These are phyloP conservation scores for Boechera divaricarpa DNA, from an alignment of 345 rosid species.

Conservation along the genomic window DNA sequence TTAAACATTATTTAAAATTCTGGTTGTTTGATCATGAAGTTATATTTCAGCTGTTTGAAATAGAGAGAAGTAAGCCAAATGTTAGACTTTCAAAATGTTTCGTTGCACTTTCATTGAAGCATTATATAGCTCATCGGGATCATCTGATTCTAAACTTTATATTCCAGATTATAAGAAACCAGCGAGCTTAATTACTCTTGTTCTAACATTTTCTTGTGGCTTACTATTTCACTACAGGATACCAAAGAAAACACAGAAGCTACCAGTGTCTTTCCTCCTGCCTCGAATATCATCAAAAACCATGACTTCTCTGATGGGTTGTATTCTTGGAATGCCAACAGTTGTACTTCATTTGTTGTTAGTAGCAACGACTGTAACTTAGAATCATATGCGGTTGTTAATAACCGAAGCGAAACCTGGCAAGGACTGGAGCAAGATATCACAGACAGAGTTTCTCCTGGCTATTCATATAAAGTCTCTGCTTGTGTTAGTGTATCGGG, in stretches of 20 bases:
- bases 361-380: constrained; percentile 46
- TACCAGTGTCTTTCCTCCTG: constrained; percentile 1
- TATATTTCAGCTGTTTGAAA: not conserved
- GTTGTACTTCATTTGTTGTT: constrained; percentile 68
- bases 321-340: constrained; percentile 72
- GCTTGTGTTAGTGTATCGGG: constrained; percentile 81
- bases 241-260: not conserved
- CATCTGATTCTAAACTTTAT: not conserved
- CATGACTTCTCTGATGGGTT: constrained; percentile 82
- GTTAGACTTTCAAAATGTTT: not conserved
- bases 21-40: not conserved
- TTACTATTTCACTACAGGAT: constrained; percentile 31
- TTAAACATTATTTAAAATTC: not conserved
- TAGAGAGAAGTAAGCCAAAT: not conserved
- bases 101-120: not conserved
- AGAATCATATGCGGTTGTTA: constrained; percentile 71
- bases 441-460: constrained; percentile 63
- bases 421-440: constrained; percentile 95
- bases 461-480: constrained; percentile 63
- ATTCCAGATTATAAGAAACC: not conserved
- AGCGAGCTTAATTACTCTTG: not conserved
- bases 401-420: constrained; percentile 87
- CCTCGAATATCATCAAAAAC: constrained; percentile 61
- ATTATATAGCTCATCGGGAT: not conserved
- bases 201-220: not conserved